phyloP scores from a whole-genome alignment of 2,329 filamentous ascomycete species.

The Cryphonectria naterciae region DNA sequence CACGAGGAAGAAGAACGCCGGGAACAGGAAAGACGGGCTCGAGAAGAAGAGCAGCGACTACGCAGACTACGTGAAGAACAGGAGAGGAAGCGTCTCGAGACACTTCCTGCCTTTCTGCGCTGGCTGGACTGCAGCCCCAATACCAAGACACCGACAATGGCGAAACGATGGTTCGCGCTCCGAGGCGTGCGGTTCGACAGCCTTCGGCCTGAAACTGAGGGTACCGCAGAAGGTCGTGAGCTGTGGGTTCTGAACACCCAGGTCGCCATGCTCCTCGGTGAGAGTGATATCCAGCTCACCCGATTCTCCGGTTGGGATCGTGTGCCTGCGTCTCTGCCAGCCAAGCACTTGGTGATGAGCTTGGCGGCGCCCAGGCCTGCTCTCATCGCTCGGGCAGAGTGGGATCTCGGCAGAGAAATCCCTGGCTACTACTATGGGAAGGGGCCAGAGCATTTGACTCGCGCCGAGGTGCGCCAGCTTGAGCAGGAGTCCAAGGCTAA shows the following conservation, averaged over 20 bases:
- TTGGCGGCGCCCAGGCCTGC: conserved; percentile 61
- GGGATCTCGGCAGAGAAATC: conserved; percentile 58
- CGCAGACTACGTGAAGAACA: conserved; percentile 57
- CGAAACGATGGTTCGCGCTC: conserved; percentile 59
- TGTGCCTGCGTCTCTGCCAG: conserved; percentile 54
- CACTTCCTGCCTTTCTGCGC: conserved; percentile 62
- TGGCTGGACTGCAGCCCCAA: conserved; percentile 62
- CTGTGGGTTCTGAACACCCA: conserved; percentile 70
- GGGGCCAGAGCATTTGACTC: conserved; percentile 49
- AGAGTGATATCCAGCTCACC: conserved; percentile 64
- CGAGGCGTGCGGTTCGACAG: conserved; percentile 68
- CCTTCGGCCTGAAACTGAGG: conserved; percentile 57
- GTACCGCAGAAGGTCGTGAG: conserved; percentile 61
- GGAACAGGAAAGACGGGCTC: conserved; percentile 53
- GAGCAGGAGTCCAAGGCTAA: conserved; percentile 54
- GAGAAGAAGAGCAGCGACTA: conserved; percentile 48
- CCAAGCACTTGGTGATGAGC: conserved; percentile 64
- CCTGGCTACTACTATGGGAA: conserved; percentile 54
- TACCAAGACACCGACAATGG: conserved; percentile 54
- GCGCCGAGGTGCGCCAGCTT: conserved; percentile 50
- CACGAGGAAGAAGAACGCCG: conserved; percentile 57
- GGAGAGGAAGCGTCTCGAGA: conserved; percentile 58
- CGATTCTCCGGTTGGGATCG: conserved; percentile 65
- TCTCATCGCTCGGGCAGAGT: conserved; percentile 53
- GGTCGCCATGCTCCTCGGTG: conserved; percentile 65